Base-by-base conservation (phyloP, 2,329 filamentous ascomycete species). In the Cytospora mali region DNA sequence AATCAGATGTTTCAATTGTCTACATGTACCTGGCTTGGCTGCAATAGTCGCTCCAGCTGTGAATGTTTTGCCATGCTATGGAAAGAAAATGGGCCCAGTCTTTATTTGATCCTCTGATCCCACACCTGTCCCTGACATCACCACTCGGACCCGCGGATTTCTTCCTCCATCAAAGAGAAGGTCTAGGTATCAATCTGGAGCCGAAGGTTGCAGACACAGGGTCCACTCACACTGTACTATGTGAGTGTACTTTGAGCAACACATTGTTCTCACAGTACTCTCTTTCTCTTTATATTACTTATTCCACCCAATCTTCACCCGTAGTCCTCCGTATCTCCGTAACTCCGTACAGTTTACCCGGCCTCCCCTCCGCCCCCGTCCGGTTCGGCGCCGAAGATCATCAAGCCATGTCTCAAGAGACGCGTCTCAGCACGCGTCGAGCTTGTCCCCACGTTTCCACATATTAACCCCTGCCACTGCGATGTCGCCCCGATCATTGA, bases 21-120 rank as follows among this genome's bases (percentile, higher is more conserved):
- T 54, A 25, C 46, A 21, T 54, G 21, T 60, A 27, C 21, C 57
- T 60, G 29, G 50, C 31, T 60, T 51, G 46, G 57, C 35, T 33
- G 56, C 23, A 25, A 51, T 29, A n/a, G 57, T 48, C 27, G 28
- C 16, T 42, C 18, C 50, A 54, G 35, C n/a, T 39, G 18, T 53
- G 14, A 25, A 18, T n/a, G 42, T 23, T 51, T 28, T 25, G 21
- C n/a, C 48, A 54, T 52, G 29, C 21, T 48, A 48, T 29, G 27
- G 27, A 35, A n/a, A 2, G 14, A 18, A n/a, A 33, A 60, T 33
- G 35, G 50, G 50, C 50, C 57, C 57, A 60, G 57, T 54, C 49
- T 31, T 60, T 60, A 60, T 60, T 50, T 46, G 57, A 60, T 60
- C 50, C 57, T 60, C 53, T 60, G 33, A 60, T 60, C 27, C 35